Conservation (phyloP, 345 rosid genomes). For the Passiflora organensis region DNA sequence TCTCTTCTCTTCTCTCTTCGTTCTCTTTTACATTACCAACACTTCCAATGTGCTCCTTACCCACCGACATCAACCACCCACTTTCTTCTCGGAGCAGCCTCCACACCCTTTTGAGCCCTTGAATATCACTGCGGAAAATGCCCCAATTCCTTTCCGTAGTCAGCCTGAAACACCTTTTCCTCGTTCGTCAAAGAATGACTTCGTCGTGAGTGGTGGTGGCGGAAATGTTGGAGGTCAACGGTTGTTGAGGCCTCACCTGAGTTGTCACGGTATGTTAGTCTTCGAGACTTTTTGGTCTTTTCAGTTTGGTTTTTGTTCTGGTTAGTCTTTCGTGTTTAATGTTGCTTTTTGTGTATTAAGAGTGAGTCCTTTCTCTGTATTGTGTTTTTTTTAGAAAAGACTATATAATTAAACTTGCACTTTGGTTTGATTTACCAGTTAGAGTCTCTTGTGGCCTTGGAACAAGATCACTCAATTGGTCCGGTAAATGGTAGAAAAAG, state of each 20-base stretch:
- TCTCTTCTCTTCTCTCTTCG: constrained; percentile 37
- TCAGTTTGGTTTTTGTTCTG: neutral
- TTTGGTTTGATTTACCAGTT: too few relatives aligned
- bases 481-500: too few relatives aligned
- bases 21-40: constrained; percentile 42
- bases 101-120: constrained; percentile 7
- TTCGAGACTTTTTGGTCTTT: neutral
- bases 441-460: too few relatives aligned
- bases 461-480: too few relatives aligned
- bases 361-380: too few relatives aligned
- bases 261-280: constrained; percentile 20
- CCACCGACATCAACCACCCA: constrained; percentile 9
- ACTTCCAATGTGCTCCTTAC: constrained; percentile 39
- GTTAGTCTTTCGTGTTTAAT: neutral
- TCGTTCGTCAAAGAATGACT: constrained; percentile 4
- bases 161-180: constrained; percentile 5
- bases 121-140: neutral
- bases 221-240: constrained; percentile 11
- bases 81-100: constrained; percentile 2
- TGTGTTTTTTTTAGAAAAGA: neutral
- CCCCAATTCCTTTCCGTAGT: neutral
- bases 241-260: constrained; percentile 4
- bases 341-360: neutral
- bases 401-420: too few relatives aligned
- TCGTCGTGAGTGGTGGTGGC: neutral